Conservation (phyloP, 306 rosid genomes). For the Oemleria cerasiformis region DNA sequence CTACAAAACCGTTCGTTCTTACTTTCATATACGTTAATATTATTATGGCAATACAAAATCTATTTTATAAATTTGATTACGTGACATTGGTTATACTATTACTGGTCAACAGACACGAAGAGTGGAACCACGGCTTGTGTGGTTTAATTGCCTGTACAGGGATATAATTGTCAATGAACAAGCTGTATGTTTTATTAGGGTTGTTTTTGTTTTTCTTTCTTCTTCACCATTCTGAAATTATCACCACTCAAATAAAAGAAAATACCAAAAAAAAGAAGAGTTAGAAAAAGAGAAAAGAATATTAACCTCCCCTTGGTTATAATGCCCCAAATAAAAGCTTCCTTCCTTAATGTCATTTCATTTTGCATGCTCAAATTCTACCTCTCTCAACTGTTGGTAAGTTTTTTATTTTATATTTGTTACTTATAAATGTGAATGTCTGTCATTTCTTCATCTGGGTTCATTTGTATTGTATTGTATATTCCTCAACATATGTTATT, state of each 20-base stretch:
- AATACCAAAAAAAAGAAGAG: not conserved
- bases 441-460: constrained; percentile 47
- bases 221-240: constrained; percentile 26
- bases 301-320: constrained; percentile 16
- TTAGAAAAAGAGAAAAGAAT: not conserved
- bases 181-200: constrained; percentile 24
- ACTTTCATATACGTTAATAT: no score
- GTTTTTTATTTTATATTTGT: constrained; percentile 6
- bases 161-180: constrained; percentile 18
- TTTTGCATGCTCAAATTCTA: constrained; percentile 33
- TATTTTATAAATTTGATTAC: no score
- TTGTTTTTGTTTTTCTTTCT: not conserved
- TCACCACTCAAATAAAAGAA: constrained; percentile 21
- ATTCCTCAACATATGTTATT: constrained; percentile 10
- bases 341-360: constrained; percentile 42
- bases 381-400: constrained; percentile 23
- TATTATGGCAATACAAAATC: no score
- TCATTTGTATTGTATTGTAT: constrained; percentile 28
- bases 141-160: not conserved
- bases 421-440: constrained; percentile 12
- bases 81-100: no score
- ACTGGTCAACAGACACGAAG: no score
- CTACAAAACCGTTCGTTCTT: no score
- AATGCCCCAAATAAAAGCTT: constrained; percentile 31
- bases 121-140: no score